phyloP scores from a whole-genome alignment of 805 yeast genomes.

The Jamesozyma rosinii region DNA sequence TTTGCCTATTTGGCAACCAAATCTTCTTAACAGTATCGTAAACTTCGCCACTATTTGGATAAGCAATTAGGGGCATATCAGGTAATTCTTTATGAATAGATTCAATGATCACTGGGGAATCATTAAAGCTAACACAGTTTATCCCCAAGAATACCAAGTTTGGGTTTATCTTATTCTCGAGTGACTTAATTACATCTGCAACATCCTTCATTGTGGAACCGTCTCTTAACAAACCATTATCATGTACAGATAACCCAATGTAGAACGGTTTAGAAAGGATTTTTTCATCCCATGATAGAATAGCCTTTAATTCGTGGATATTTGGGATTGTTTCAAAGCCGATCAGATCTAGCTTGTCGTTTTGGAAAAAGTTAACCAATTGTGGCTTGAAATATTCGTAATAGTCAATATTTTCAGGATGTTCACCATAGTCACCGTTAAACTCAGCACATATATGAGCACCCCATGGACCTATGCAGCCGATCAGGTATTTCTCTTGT shows the following conservation, averaged over 20 bases:
- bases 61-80: conserved; percentile 39
- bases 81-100: conserved; percentile 14
- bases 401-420: conserved; percentile 23
- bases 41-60: conserved; percentile 70
- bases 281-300: conserved; percentile 34
- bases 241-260: conserved; percentile 36
- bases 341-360: conserved; percentile 43
- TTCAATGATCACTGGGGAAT: conserved; percentile 35
- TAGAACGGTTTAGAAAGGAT: conserved; percentile 37
- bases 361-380: conserved; percentile 43
- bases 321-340: conserved; percentile 70
- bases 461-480: conserved; percentile 72
- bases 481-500: conserved; percentile 28
- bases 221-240: conserved; percentile 37
- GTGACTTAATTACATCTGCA: conserved; percentile 15
- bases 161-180: conserved; percentile 14
- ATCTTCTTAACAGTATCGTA: conserved; percentile 41
- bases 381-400: conserved; percentile 28
- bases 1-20: conserved; percentile 31
- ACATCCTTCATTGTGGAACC: conserved; percentile 37
- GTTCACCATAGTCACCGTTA: conserved; percentile 50
- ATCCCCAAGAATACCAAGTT: conserved; percentile 49
- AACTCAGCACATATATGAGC: conserved; percentile 62
- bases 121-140: conserved; percentile 51
- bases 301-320: conserved; percentile 43